Conservation (phyloP, 306 rosid species). For the Trifolium dubium region DNA sequence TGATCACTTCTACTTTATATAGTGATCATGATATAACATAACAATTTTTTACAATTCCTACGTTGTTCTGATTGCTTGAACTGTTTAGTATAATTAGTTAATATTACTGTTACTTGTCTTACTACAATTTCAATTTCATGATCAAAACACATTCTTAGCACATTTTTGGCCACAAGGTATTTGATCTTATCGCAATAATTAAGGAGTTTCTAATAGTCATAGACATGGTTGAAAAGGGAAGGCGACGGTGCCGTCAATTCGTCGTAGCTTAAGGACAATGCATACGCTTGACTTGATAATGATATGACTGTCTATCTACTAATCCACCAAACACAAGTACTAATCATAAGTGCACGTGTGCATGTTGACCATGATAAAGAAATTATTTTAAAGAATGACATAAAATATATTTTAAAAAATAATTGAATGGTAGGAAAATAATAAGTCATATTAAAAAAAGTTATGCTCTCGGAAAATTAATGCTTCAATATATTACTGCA, state of each 20-base stretch:
- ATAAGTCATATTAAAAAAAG: too few species aligned
- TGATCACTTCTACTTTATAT: too few species aligned
- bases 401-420: neutral
- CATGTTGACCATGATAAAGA: slow-evolving; percentile 18
- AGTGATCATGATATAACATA: too few species aligned
- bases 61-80: too few species aligned
- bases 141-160: neutral
- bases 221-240: neutral
- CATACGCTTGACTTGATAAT: neutral
- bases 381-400: neutral
- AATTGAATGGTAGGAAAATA: neutral
- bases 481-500: neutral
- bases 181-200: neutral
- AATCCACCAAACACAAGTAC: neutral
- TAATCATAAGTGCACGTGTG: slow-evolving; percentile 30
- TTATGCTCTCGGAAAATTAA: neutral
- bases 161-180: neutral
- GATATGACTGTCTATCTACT: neutral
- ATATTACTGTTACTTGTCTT: too few species aligned
- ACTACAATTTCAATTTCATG: too few species aligned
- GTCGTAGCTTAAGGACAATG: neutral
- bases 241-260: slow-evolving; percentile 34
- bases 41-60: too few species aligned
- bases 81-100: too few species aligned
- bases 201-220: neutral